Conservation (phyloP, 2,329 filamentous ascomycete species). For the Cladosporium sp. region DNA sequence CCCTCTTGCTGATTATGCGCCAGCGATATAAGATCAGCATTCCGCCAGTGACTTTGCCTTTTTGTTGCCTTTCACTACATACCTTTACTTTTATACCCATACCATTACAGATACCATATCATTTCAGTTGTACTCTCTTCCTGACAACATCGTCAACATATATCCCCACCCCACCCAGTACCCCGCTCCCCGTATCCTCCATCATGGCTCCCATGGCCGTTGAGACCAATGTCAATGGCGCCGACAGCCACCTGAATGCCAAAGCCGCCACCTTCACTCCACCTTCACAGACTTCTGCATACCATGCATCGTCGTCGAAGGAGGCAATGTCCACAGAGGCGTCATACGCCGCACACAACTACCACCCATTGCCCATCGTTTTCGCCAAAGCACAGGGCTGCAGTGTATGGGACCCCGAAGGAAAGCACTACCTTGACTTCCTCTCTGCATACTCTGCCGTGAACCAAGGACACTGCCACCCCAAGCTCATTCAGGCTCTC, state of each 20-base stretch:
- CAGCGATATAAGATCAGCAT: conserved; percentile 9
- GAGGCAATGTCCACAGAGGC: conserved; percentile 77
- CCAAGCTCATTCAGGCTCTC: conserved; percentile 86
- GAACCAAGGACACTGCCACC: conserved; percentile 97
- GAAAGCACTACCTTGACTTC: conserved; percentile 90
- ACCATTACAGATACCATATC: background rate
- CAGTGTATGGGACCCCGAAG: conserved; percentile 93
- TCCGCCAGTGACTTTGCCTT: background rate
- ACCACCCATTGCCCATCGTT: conserved; percentile 92
- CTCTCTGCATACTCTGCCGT: conserved; percentile 96
- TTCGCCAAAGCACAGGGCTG: conserved; percentile 81
- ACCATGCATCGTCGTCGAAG: conserved; percentile 74
- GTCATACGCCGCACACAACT: conserved; percentile 92
- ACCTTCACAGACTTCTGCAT: conserved; percentile 41
- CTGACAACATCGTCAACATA: background rate
- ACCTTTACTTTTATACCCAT: background rate
- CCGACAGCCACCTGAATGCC: conserved; percentile 33
- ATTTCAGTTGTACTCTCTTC: background rate
- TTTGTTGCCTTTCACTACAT: background rate
- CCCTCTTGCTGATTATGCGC: background rate
- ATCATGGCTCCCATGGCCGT: conserved; percentile 36
- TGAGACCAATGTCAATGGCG: conserved; percentile 23
- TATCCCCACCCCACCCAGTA: background rate
- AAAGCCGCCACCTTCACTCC: conserved; percentile 39
- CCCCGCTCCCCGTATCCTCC: conserved; percentile 6